Evolutionary conservation across 352 stramenopile species (phyloP), one percentile per base, ranked within the genome.

Genomic region (Pythium rhizo-oryzae): DNA sequence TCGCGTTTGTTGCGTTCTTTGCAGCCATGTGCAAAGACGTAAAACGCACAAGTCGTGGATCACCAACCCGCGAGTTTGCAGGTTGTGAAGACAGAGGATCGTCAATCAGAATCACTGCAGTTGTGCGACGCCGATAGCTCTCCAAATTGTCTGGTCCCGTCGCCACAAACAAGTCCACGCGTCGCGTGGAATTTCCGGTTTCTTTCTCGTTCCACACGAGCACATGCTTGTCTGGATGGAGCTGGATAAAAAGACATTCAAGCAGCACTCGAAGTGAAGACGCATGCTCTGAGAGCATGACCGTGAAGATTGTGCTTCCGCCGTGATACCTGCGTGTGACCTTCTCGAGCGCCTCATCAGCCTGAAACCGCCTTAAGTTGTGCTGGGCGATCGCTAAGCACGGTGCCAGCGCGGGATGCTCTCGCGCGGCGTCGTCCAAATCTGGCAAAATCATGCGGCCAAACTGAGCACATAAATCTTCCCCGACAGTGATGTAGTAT

Each of bases 201-300:
- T 65, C 47, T 23, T 25, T 37, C 2, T 57, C 28, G 5, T 57
- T 50, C 8, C 81, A 21, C 1, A 87, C 66, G 11, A 78, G n/a
- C 21, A 84, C 65, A 0, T 69, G 64, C 0, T 67, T 39, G 0
- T 67, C 15, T 0, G 53, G 33, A 18, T 74, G 77, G 0, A 81
- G 28, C 0, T 41, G 25, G 0, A 62, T 41, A 15, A 85, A 74
- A 5, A 84, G 25, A 33, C 75, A 80, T 43, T 83, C 74, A 16
- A 62, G 19, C 28, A 69, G 8, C 5, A 69, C 53, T 9, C 47
- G 62, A 25, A 58, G 8, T 2, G 6, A 8, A 8, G 23, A 2
- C 0, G 52, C 53, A 16, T 1, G 19, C 7, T 0, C 7, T 6
- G 59, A 49, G 11, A 65, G 59, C 7, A 51, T 21, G 12, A 28